These are phyloP conservation scores for Candida schatavii DNA, from an alignment of 805 yeast species.

Conservation along the genomic window DNA sequence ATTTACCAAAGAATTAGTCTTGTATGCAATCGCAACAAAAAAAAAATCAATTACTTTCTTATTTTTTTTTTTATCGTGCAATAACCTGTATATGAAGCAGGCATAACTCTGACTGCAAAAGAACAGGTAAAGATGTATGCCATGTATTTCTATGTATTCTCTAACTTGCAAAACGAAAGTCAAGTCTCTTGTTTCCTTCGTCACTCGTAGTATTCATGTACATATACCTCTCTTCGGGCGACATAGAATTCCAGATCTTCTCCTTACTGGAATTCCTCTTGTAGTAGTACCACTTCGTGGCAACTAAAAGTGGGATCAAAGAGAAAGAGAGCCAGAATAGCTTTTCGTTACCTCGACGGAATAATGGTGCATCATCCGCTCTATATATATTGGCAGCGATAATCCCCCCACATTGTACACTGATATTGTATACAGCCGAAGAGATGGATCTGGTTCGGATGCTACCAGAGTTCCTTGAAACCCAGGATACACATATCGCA, in stretches of 20 bases:
- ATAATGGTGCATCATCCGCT: constrained; percentile 25
- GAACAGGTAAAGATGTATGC: no score
- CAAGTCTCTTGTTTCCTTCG: constrained; percentile 23
- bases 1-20: background rate
- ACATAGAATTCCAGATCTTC: constrained; percentile 18
- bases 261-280: constrained; percentile 18
- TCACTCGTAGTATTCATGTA: constrained; percentile 17
- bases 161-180: constrained; percentile 20
- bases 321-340: constrained; percentile 18
- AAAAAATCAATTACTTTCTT: background rate
- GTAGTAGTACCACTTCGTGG: constrained; percentile 20
- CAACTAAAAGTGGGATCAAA: constrained; percentile 20
- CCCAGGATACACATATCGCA: constrained; percentile 29
- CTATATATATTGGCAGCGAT: constrained; percentile 25
- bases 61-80: no score
- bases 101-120: no score
- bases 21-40: background rate
- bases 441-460: constrained; percentile 26
- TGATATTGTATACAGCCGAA: constrained; percentile 27
- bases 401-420: constrained; percentile 23
- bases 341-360: constrained; percentile 23
- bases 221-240: constrained; percentile 15
- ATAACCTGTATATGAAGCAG: no score
- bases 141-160: background rate
- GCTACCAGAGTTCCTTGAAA: constrained; percentile 24